Evolutionary conservation across 345 rosid genomes (phyloP), one percentile per base, ranked within the genome.

Genomic region (Linum tenue): DNA sequence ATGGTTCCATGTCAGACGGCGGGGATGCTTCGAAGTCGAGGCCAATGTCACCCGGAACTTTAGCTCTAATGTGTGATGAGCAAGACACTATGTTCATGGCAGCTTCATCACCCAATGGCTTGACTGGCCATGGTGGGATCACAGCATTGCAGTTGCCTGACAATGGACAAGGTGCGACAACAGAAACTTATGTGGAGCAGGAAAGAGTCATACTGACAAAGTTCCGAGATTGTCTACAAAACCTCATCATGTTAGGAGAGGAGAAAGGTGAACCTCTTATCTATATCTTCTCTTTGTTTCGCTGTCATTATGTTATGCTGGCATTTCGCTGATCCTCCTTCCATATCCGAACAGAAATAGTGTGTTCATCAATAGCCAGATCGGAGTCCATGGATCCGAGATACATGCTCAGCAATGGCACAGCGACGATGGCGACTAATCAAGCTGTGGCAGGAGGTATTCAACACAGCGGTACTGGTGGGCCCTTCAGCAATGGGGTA

Each of bases 1-100:
- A 81, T 60, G 81, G 78, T 70, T 82, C 79, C 22, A 74, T 69
- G 65, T 78, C 79, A 38, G 95, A 83, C 64, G 83, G 86, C 60
- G 76, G 66, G 50, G 91, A 85, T 76, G 79, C 68, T 44, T 79
- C 85, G 62, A 86, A 84, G 78, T 83, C 70, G 55, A 84, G 89
- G 70, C 96, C 99, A 11, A 81, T 95, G 83, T 95, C 97, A 69
- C 99, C 99, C 56, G 97, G 91, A 75, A 95, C 99, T 55, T 77
- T 95, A 84, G 99, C 91, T 65, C 81, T 95, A 76, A 95, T 95
- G 99, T 95, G 99, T 67, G 95, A 95, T 77, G 99, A 95, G 72
- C 84, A 90, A 69, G 99, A 91, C 68, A 75, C 95, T 5, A 81
- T 94, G 76, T 86, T 89, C 65, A 82, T 83, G 85, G 78, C 84